Evolutionary conservation across 352 stramenopile genomes (phyloP).

Genomic region (Phytopythium delawarense): DNA sequence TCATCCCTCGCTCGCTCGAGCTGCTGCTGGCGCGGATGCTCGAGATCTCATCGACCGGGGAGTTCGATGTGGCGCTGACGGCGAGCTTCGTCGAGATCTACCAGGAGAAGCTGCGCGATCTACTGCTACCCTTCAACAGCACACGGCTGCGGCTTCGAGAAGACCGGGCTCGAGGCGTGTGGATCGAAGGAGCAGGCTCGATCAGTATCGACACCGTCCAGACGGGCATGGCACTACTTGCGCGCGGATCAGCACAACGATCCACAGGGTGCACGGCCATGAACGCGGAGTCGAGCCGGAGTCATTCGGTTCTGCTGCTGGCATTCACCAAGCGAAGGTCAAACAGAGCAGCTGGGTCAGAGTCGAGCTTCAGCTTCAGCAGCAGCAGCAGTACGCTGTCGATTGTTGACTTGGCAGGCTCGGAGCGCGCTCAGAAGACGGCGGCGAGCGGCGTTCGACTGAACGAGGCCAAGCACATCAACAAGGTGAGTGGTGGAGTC

Average conservation of each 20-base stretch:
- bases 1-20: conserved; percentile 40
- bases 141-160: conserved; percentile 38
- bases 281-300: conserved; percentile 65
- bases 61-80: conserved; percentile 32
- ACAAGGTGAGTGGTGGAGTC: conserved; percentile 23
- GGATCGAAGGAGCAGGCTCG: conserved; percentile 47
- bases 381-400: conserved; percentile 28
- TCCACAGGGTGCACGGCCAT: conserved; percentile 43
- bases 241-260: conserved; percentile 31
- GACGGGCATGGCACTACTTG: conserved; percentile 29
- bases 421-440: conserved; percentile 58
- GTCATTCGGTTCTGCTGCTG: conserved; percentile 65
- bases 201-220: conserved; percentile 28
- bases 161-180: conserved; percentile 29
- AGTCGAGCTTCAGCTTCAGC: conserved; percentile 6
- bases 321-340: conserved; percentile 30
- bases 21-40: conserved; percentile 23
- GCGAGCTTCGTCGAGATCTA: conserved; percentile 72
- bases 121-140: conserved; percentile 36
- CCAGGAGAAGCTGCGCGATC: conserved; percentile 56
- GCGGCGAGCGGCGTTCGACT: conserved; percentile 41
- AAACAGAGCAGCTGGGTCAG: neutral
- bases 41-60: conserved; percentile 4
- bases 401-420: conserved; percentile 70
- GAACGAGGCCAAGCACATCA: conserved; percentile 77